Base-by-base conservation (phyloP, 179 eudicot species). In the Camellia oleifera region DNA sequence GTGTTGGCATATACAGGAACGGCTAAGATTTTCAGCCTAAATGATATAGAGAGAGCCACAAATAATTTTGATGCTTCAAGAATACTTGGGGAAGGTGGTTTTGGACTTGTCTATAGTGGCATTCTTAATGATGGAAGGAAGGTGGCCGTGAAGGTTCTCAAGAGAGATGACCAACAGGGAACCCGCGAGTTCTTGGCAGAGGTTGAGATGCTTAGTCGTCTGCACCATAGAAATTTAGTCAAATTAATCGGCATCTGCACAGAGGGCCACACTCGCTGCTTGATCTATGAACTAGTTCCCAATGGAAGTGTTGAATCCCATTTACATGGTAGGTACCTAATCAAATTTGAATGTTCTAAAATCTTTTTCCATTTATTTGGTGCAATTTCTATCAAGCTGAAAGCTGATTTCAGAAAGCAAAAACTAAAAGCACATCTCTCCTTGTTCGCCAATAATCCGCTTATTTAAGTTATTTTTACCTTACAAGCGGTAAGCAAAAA, bases 281-380 rank as follows among this genome's bases (percentile, higher is more conserved):
- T 97, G 46, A 87, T 97, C 56, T 97, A 97, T 83, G 99, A 97
- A 80, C 90, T 97, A 26, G 90, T 97, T 84, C 97, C 97, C 5
- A 95, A 95, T 80, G 99, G 99, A 82, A 97, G 99, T 81, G 97
- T 95, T 20, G 98, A 97, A 77, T 97, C 97, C n/a, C 97, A 97
- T 86, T 90, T 97, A 83, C 98, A 97, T 79, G 98, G 98, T 97
- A 92, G 3, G 57, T 40, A 52, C 56, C 10, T 52, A 32, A 32
- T 32, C 40, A 32, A 32, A 32, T 32, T 32, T 32, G 40, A 1
- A 32, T 32, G 40, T 32, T 32, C 40, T 32, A 32, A 32, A 32
- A 32, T 32, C 40, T 32, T 32, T 32, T 32, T 32, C 40, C 40
- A 32, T 32, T 32, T 32, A 32, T 32, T 32, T 32, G 40, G 40